Evolutionary conservation across 257 asterid genomes (phyloP), one percentile per base, ranked within the genome.

Genomic region (Nicotiana otophora): DNA sequence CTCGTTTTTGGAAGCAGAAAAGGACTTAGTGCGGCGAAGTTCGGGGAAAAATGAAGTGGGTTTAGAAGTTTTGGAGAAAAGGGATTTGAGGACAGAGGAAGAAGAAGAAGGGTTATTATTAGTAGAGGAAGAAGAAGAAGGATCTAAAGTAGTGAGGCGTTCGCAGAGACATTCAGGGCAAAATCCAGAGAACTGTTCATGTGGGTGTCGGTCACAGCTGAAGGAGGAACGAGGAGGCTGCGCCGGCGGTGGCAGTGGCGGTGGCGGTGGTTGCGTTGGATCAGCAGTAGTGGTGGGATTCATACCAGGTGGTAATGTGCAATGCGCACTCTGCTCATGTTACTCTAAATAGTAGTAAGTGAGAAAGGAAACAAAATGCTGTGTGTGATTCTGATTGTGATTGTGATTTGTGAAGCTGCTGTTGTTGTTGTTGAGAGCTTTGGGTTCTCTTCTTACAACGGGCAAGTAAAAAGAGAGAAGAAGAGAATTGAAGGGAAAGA

Each of bases 131-230:
- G 96, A 89, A 48, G 95, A 85, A 65, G 96, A 89, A 48, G 83
- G 86, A 74, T 95, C 98, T 75, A 95, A 86, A 7, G 92, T 89
- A 82, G 91, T 90, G 85, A 95, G 97, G 67, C 98, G 97, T 66
- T 95, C 97, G 86, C 93, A 91, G 84, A 95, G 97, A 74, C 98
- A 95, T 51, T 93, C 91, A n/a, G 97, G 96, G 67, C 98, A 95
- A 85, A 95, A 95, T 8, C 98, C 98, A 1, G 90, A 84, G 87
- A 93, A 95, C 78, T 92, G 89, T 90, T 95, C 98, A 78, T 79
- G 84, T 0, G 98, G 97, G 87, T 95, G 98, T 72, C 89, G 91
- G 89, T 92, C 97, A 82, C 98, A 95, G 77, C 96, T 93, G 91
- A 93, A 93, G 1, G 98, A 93, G 6, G 97, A 90, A 33, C 97